phyloP scores from a whole-genome alignment of 225 moss, liverwort and hornwort species.

The Sphagnum tenellum region DNA sequence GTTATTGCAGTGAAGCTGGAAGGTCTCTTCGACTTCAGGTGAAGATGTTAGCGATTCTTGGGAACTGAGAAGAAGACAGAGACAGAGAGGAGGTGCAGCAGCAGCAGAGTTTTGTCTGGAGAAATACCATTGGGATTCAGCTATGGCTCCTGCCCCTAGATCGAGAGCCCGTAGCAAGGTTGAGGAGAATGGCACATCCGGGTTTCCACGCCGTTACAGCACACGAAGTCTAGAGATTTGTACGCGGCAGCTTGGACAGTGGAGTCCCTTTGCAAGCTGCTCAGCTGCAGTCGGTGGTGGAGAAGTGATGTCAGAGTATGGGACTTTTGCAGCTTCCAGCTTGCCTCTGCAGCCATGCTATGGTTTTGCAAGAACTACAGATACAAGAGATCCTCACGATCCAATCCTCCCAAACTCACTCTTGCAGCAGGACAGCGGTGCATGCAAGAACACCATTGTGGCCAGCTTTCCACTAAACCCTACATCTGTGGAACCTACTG shows the following conservation, averaged over 20 bases:
- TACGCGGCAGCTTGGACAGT: conserved; percentile 44
- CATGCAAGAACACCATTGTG: too few relatives aligned
- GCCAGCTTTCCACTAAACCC: not conserved
- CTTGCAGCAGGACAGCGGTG: too few relatives aligned
- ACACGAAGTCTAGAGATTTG: conserved; percentile 39
- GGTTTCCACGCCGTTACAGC: conserved; percentile 5
- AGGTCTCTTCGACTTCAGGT: too few relatives aligned
- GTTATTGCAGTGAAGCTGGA: too few relatives aligned
- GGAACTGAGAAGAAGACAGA: too few relatives aligned
- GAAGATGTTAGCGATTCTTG: too few relatives aligned
- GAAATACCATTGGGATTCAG: too few relatives aligned
- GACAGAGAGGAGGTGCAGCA: too few relatives aligned
- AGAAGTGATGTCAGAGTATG: not conserved
- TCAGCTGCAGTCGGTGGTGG: conserved; percentile 27
- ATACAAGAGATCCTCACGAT: not conserved
- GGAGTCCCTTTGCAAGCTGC: conserved; percentile 36
- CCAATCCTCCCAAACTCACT: not conserved
- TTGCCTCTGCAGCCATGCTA: conserved; percentile 3
- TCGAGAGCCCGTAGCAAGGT: too few relatives aligned
- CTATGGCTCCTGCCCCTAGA: too few relatives aligned
- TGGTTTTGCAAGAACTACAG: conserved; percentile 8
- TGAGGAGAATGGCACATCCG: too few relatives aligned
- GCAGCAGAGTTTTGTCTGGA: too few relatives aligned
- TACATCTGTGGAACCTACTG: not conserved
- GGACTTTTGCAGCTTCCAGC: conserved; percentile 1